A percentile compares a stretch with the other conserved stretches of the same genome.
These are phyloP conservation scores for Metarhizium rileyi DNA, from an alignment of 2,329 filamentous ascomycete species.

Conservation along the genomic window DNA sequence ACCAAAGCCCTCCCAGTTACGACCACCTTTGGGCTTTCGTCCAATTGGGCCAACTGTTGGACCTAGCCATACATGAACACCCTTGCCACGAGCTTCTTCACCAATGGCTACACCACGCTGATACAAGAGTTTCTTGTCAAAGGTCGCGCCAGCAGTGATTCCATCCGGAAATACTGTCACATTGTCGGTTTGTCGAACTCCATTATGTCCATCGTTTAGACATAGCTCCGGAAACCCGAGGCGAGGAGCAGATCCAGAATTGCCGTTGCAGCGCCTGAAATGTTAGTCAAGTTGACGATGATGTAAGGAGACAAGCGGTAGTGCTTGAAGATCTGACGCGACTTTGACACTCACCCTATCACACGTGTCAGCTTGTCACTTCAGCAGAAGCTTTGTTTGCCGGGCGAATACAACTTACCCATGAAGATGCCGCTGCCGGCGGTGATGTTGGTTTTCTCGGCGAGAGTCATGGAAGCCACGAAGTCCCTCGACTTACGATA, in stretches of 20 bases:
- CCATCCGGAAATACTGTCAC: slow-evolving; percentile 70
- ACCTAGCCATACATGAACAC: slow-evolving; percentile 60
- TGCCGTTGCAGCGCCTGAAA: slow-evolving; percentile 57
- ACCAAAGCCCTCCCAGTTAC: slow-evolving; percentile 70
- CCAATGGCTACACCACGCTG: slow-evolving; percentile 58
- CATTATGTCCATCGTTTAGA: slow-evolving; percentile 61
- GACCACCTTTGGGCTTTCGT: slow-evolving; percentile 60
- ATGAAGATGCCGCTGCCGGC: slow-evolving; percentile 62
- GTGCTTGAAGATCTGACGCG: not conserved
- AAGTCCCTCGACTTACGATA: slow-evolving; percentile 60
- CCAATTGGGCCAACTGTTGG: slow-evolving; percentile 63
- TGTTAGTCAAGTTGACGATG: not conserved
- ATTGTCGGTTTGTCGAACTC: slow-evolving; percentile 63
- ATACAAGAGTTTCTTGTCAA: slow-evolving; percentile 63
- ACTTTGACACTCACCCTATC: slow-evolving; percentile 4
- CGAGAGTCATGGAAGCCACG: slow-evolving; percentile 67
- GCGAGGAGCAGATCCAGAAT: slow-evolving; percentile 60
- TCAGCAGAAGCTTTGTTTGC: not conserved
- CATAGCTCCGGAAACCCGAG: slow-evolving; percentile 65
- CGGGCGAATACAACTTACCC: slow-evolving; percentile 32
- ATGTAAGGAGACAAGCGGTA: not conserved
- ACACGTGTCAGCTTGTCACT: not conserved
- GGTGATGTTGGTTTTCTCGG: slow-evolving; percentile 72
- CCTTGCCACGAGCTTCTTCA: slow-evolving; percentile 63
- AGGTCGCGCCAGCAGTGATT: slow-evolving; percentile 68